Base-by-base conservation (phyloP, 352 stramenopile species). In the Halophytophthora batemanensis region DNA sequence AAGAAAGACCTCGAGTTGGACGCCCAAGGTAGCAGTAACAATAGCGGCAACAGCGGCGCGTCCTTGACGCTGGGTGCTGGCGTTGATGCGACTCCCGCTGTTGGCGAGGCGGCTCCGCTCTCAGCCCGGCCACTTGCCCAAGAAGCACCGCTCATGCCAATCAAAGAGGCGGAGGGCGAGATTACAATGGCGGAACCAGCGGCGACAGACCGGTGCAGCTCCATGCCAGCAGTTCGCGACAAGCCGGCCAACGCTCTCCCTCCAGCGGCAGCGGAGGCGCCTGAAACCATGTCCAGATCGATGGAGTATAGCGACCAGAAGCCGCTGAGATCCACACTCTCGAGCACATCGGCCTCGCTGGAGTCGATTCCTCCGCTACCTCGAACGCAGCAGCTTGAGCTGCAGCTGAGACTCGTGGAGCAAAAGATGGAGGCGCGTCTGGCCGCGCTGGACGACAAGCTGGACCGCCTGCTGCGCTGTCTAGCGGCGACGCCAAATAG, bases 351-450 rank as follows among this genome's bases (percentile, higher is more conserved):
- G 33, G 19, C 13, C 23, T 15, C 5, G 33, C 21, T 22, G 45
- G 21, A 15, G 45, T 40, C 6, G 21, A 19, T 35, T 14, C 17
- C 17, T 47, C 2, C 51, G 18, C 36, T 29, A 46, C 35, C 55
- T 6, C 61, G 66, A 1, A 22, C 68, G 29, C 39, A 70, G 31
- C 50, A 67, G 19, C 36, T 78, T 25, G 62, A 67, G 17, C 21
- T 34, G 15, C 46, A 66, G 23, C 10, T 69, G 12, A 36, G 46
- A 10, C 19, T 59, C 11, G 62, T 64, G 31, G 61, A 75, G 43
- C 61, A 66, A 21, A 73, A 54, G 15, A 53, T 75, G 58, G 58
- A 75, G 33, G 38, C 35, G 1, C 56, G 56, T 21, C 59, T 74
- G 50, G 40, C 45, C 23, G 35, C 52, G 8, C 23, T 74, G 17